Evolutionary conservation across 352 stramenopile species (phyloP).

Genomic region (Globisporangium canariense): DNA sequence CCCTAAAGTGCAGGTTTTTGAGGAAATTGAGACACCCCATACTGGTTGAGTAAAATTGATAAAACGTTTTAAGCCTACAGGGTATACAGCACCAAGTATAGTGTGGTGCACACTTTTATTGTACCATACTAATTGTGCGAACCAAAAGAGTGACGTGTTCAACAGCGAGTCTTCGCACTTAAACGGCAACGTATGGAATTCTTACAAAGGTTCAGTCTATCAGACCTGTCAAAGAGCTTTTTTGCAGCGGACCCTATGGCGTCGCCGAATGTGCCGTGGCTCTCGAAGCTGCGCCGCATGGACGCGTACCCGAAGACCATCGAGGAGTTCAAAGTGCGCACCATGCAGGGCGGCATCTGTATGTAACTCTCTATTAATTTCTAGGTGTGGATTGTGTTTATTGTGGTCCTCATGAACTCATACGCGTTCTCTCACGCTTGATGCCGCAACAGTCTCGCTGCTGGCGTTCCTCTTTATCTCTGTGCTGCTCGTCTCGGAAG

Average conservation of each 20-base stretch:
- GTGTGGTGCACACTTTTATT: no score
- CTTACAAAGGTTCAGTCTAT: background rate
- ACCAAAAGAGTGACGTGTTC: slow-evolving; percentile 1
- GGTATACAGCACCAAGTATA: no score
- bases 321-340: slow-evolving; percentile 88
- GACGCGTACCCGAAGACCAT: slow-evolving; percentile 87
- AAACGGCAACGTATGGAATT: background rate
- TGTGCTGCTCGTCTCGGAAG: slow-evolving; percentile 65
- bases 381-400: background rate
- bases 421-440: background rate
- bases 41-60: no score
- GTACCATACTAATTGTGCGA: no score
- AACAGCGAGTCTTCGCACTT: background rate
- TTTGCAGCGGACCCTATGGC: background rate
- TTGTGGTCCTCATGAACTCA: background rate
- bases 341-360: slow-evolving; percentile 77
- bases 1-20: no score
- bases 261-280: slow-evolving; percentile 20
- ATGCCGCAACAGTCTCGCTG: slow-evolving; percentile 51
- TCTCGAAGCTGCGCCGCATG: slow-evolving; percentile 36
- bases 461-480: slow-evolving; percentile 64
- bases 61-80: no score
- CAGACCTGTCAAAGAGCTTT: background rate
- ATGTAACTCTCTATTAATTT: slow-evolving; percentile 18
- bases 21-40: no score